phyloP scores from a whole-genome alignment of 2,329 filamentous ascomycete genomes.

The Aspergillus transmontanensis region DNA sequence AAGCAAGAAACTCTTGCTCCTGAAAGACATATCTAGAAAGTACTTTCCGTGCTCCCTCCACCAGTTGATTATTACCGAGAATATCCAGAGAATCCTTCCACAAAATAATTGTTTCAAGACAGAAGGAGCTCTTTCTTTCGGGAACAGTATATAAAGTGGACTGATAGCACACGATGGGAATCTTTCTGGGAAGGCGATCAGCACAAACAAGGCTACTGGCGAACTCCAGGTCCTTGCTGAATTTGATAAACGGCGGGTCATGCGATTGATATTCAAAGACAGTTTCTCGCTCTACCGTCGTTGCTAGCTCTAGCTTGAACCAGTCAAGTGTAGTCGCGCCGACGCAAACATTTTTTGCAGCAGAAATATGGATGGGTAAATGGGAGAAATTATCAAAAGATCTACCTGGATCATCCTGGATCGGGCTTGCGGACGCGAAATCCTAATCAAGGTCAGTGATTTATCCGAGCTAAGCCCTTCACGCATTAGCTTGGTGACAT shows the following conservation, averaged over 20 bases:
- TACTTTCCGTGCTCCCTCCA: conserved; percentile 18
- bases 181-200: conserved; percentile 28
- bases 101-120: conserved; percentile 34
- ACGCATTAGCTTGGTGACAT: conserved; percentile 13
- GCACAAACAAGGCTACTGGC: conserved; percentile 24
- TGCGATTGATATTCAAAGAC: conserved; percentile 24
- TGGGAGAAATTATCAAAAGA: not conserved
- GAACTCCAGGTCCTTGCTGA: conserved; percentile 29
- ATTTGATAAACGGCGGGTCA: conserved; percentile 16
- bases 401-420: not conserved
- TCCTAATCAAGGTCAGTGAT: conserved; percentile 18
- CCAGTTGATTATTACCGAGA: conserved; percentile 22
- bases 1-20: conserved; percentile 14
- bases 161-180: conserved; percentile 35
- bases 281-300: conserved; percentile 15
- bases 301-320: conserved; percentile 26
- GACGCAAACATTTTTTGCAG: conserved; percentile 5
- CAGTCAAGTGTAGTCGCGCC: conserved; percentile 9
- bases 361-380: conserved; percentile 27
- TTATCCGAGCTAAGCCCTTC: not conserved
- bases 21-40: conserved; percentile 35
- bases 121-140: conserved; percentile 23
- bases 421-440: conserved; percentile 11
- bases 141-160: conserved; percentile 26
- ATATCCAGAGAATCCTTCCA: conserved; percentile 40